Conservation (phyloP, 1,139 yeast species). For the Yamadazyma diospyri region DNA sequence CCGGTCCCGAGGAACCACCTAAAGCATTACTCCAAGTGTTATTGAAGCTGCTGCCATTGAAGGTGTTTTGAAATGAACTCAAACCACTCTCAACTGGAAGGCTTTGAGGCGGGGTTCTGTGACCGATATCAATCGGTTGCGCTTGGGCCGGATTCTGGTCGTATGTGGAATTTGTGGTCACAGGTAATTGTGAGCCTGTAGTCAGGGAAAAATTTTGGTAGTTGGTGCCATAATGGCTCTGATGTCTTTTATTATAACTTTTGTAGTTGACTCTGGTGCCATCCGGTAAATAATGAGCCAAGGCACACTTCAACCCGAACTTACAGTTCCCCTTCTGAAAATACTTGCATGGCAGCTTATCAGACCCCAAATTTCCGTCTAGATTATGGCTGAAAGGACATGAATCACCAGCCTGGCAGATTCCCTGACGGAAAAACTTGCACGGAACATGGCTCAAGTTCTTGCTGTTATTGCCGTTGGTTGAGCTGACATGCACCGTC, state of each 20-base stretch:
- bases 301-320: conserved; percentile 89
- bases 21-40: conserved; percentile 3
- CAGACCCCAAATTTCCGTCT: conserved; percentile 54
- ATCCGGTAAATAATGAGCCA: conserved; percentile 86
- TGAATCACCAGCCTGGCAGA: conserved; percentile 88
- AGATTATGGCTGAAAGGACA: conserved; percentile 89
- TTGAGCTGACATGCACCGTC: conserved; percentile 18
- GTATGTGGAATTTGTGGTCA: too few relatives aligned
- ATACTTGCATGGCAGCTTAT: conserved; percentile 83
- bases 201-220: too few relatives aligned
- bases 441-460: conserved; percentile 91
- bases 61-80: too few relatives aligned
- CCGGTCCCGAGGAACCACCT: conserved; percentile 1
- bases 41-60: too few relatives aligned
- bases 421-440: conserved; percentile 85
- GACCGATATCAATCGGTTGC: conserved; percentile 10
- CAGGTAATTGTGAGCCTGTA: too few relatives aligned
- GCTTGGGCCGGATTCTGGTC: conserved; percentile 1
- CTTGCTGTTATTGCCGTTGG: conserved; percentile 21
- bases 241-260: conserved; percentile 5
- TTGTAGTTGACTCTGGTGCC: conserved; percentile 75
- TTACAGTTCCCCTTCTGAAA: conserved; percentile 93
- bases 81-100: too few relatives aligned
- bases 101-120: not conserved
- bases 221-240: too few relatives aligned